A percentile compares a stretch with the other conserved stretches of the same genome.
phyloP scores from a whole-genome alignment of 192 early-diverging fungal species.

The Phlyctochytrium planicorne region DNA sequence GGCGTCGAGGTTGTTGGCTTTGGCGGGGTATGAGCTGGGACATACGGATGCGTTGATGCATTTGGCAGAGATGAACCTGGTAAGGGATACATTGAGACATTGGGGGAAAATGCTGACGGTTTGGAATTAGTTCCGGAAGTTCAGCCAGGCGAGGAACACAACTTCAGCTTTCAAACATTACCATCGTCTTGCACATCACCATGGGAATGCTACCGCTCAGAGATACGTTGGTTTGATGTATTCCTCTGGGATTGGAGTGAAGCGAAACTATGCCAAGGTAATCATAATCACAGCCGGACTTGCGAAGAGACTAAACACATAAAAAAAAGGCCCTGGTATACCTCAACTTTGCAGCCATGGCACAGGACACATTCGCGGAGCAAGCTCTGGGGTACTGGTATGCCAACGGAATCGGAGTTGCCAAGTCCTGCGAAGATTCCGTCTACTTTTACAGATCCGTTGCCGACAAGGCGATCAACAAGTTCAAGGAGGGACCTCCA shows the following conservation, averaged over 20 bases:
- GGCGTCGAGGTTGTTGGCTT: conserved; percentile 44
- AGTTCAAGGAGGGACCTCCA: conserved; percentile 75
- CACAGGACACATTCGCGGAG: conserved; percentile 71
- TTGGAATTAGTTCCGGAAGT: conserved; percentile 44
- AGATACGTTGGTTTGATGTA: conserved; percentile 89
- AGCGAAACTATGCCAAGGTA: conserved; percentile 70
- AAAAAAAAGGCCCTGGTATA: conserved; percentile 61
- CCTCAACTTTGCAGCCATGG: conserved; percentile 77
- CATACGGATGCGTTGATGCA: conserved; percentile 60
- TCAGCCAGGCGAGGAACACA: conserved; percentile 53
- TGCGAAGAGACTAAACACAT: neutral
- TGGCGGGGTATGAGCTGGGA: conserved; percentile 44
- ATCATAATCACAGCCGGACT: too few relatives aligned
- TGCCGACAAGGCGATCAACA: conserved; percentile 71
- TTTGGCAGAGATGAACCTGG: conserved; percentile 74
- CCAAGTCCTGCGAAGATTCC: conserved; percentile 75
- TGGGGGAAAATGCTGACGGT: neutral
- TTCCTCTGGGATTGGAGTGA: conserved; percentile 82
- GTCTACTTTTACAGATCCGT: conserved; percentile 75
- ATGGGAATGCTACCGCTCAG: conserved; percentile 81
- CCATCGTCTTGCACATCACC: conserved; percentile 49
- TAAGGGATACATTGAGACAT: conserved; percentile 33
- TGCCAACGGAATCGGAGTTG: conserved; percentile 75
- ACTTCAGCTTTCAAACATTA: conserved; percentile 65
- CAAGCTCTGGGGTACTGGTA: conserved; percentile 85